phyloP scores from a whole-genome alignment of 2,329 filamentous ascomycete species.

The Venturia effusa region DNA sequence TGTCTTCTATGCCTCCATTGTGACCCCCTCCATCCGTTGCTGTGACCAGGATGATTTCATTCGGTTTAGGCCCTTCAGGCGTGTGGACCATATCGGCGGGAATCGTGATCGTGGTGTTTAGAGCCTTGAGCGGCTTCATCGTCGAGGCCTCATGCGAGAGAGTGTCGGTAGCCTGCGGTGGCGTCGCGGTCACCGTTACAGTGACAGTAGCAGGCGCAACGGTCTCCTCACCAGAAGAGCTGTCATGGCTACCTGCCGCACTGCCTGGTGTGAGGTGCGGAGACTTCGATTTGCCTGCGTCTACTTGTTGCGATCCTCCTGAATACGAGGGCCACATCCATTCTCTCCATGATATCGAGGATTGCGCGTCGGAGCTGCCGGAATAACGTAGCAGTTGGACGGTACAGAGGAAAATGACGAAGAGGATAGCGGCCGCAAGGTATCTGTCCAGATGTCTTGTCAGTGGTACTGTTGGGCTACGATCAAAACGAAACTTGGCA shows the following conservation, averaged over 20 bases:
- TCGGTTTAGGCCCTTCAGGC: constrained; percentile 21
- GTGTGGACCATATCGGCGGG: constrained; percentile 22
- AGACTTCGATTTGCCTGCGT: not conserved
- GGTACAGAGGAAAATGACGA: constrained; percentile 11
- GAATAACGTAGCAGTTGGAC: constrained; percentile 11
- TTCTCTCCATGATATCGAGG: constrained; percentile 4
- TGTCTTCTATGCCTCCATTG: constrained; percentile 28
- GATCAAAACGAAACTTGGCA: not conserved
- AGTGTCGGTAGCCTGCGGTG: not conserved
- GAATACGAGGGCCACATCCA: constrained; percentile 9
- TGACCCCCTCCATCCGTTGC: constrained; percentile 31
- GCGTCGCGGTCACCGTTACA: not conserved
- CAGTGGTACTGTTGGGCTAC: not conserved
- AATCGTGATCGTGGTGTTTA: constrained; percentile 16
- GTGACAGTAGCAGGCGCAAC: not conserved
- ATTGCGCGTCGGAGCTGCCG: constrained; percentile 2
- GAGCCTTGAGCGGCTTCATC: not conserved
- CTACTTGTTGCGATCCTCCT: not conserved
- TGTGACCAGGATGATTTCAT: constrained; percentile 28
- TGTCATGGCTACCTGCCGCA: not conserved
- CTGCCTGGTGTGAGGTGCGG: not conserved
- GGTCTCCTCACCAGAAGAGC: not conserved
- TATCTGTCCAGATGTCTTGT: constrained; percentile 6
- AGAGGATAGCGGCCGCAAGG: not conserved
- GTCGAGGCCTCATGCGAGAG: not conserved